Conservation (phyloP, 208 protist species). For the Leishmania martiniquensis region DNA sequence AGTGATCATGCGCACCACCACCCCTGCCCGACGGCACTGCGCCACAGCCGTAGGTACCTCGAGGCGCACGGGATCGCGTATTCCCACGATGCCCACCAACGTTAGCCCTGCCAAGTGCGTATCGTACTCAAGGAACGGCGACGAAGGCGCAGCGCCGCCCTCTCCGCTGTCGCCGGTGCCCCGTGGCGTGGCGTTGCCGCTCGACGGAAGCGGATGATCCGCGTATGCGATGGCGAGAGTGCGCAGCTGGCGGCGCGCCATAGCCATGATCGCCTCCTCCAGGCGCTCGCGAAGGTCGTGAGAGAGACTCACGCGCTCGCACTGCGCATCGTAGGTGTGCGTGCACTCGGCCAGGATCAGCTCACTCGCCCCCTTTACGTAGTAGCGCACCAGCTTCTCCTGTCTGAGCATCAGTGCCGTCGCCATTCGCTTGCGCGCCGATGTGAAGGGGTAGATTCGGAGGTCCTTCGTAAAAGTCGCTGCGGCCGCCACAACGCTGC, state of each 20-base stretch:
- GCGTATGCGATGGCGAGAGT: constrained; percentile 78
- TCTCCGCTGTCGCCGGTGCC: constrained; percentile 26
- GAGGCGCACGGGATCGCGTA: constrained; percentile 93
- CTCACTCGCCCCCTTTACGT: constrained; percentile 75
- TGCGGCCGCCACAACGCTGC: constrained; percentile 15
- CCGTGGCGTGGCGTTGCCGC: neutral
- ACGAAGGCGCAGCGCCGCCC: constrained; percentile 37
- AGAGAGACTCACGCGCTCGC: constrained; percentile 36
- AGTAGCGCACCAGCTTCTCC: constrained; percentile 54
- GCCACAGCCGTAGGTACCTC: constrained; percentile 92
- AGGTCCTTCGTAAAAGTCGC: constrained; percentile 29
- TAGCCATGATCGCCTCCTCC: constrained; percentile 50
- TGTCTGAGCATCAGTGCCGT: constrained; percentile 44
- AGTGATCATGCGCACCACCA: constrained; percentile 97
- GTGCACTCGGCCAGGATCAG: constrained; percentile 56
- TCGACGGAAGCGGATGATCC: constrained; percentile 25
- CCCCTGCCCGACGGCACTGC: constrained; percentile 90
- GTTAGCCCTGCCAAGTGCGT: constrained; percentile 32
- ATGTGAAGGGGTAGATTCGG: constrained; percentile 75
- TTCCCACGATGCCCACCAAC: constrained; percentile 82
- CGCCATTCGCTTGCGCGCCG: constrained; percentile 81
- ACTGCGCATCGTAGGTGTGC: constrained; percentile 37
- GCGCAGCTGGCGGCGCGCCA: constrained; percentile 59
- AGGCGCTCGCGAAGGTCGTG: constrained; percentile 40
- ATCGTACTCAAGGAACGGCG: constrained; percentile 45